Conservation (phyloP, 768 basidiomycete species). For the Lyophyllum shimeji region DNA sequence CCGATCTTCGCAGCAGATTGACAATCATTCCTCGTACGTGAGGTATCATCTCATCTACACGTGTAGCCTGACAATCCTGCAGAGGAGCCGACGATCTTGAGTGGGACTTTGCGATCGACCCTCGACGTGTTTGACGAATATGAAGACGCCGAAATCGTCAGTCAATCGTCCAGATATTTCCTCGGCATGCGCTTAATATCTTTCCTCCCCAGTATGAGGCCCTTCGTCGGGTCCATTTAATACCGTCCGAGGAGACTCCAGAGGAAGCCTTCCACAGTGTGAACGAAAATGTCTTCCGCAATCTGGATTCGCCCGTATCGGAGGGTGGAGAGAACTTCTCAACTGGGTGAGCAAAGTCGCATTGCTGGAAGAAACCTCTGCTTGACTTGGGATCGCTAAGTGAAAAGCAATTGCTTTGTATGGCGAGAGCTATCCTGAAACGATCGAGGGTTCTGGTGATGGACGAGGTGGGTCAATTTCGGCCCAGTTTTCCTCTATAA, state of each 20-base stretch:
- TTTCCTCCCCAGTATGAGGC: slow-evolving; percentile 66
- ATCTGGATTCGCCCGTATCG: slow-evolving; percentile 70
- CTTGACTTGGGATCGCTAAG: slow-evolving; percentile 21
- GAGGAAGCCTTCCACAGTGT: slow-evolving; percentile 47
- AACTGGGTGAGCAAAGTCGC: slow-evolving; percentile 54
- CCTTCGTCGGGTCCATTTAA: slow-evolving; percentile 80
- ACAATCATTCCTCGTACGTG: slow-evolving; percentile 67
- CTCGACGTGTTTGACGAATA: slow-evolving; percentile 89
- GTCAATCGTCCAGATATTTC: slow-evolving; percentile 19
- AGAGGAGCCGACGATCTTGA: slow-evolving; percentile 91
- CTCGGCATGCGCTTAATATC: neutral
- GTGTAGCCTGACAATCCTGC: slow-evolving; percentile 2
- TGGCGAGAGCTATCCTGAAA: slow-evolving; percentile 82
- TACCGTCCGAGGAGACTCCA: slow-evolving; percentile 53
- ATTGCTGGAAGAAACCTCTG: neutral
- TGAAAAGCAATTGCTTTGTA: slow-evolving; percentile 82
- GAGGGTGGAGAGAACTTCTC: slow-evolving; percentile 93
- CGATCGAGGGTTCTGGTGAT: slow-evolving; percentile 74
- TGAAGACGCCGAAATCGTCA: slow-evolving; percentile 76
- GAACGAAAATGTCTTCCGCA: slow-evolving; percentile 76
- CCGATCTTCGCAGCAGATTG: slow-evolving; percentile 74
- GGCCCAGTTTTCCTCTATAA: neutral
- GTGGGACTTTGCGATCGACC: slow-evolving; percentile 77
- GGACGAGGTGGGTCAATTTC: slow-evolving; percentile 58
- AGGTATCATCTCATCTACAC: neutral